Evolutionary conservation across 2,329 filamentous ascomycete species (phyloP).

Genomic region (Fusarium siculi): DNA sequence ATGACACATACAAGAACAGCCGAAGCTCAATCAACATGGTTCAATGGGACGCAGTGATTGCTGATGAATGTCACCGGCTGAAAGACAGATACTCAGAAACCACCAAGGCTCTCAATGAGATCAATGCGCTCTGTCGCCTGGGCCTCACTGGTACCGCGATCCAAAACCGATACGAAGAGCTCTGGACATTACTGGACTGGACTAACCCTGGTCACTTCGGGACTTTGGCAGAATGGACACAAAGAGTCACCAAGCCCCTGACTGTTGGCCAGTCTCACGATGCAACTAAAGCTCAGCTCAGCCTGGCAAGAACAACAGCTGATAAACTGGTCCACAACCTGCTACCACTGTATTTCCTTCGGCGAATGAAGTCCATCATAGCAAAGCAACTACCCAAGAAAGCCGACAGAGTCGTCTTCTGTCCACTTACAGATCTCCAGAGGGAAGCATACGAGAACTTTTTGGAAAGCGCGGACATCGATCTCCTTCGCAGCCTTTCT

Average conservation of each 20-base stretch:
- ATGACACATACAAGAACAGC: slow-evolving; percentile 86
- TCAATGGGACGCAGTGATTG: slow-evolving; percentile 92
- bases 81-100: slow-evolving; percentile 83
- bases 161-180: slow-evolving; percentile 96
- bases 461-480: slow-evolving; percentile 74
- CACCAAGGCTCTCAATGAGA: slow-evolving; percentile 86
- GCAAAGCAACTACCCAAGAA: slow-evolving; percentile 94
- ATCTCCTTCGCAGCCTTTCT: slow-evolving; percentile 73
- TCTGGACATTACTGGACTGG: slow-evolving; percentile 98
- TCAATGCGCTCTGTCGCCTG: slow-evolving; percentile 92
- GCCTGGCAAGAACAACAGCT: slow-evolving; percentile 82
- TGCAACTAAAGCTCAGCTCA: slow-evolving; percentile 84
- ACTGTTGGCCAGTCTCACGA: slow-evolving; percentile 92
- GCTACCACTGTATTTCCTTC: slow-evolving; percentile 87
- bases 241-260: slow-evolving; percentile 80
- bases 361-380: slow-evolving; percentile 92
- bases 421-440: slow-evolving; percentile 85
- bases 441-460: slow-evolving; percentile 85
- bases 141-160: slow-evolving; percentile 96
- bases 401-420: slow-evolving; percentile 93
- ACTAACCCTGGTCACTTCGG: slow-evolving; percentile 83
- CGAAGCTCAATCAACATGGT: slow-evolving; percentile 80
- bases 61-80: slow-evolving; percentile 91
- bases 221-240: slow-evolving; percentile 77
- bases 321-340: slow-evolving; percentile 87